A percentile compares a stretch with the other conserved stretches of the same genome.
Evolutionary conservation across 257 asterid genomes (phyloP).

Genomic region (Nicotiana otophora): DNA sequence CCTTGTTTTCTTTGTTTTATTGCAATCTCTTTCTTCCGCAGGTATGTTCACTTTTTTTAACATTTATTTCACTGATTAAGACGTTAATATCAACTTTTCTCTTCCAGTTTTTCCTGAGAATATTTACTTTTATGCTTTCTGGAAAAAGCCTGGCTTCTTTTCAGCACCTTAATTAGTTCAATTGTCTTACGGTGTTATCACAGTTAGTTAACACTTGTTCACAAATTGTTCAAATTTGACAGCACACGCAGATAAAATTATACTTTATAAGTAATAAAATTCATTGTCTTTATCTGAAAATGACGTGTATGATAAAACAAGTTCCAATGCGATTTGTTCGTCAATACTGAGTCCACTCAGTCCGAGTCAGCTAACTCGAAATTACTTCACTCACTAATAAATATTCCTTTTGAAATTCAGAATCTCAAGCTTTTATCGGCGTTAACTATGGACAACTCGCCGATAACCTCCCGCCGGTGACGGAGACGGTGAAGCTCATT

Average conservation of each 20-base stretch:
- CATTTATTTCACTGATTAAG: not conserved
- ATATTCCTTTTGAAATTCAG: conserved; percentile 23
- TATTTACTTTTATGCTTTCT: not conserved
- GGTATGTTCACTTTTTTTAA: conserved; percentile 7
- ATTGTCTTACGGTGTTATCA: not conserved
- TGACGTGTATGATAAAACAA: not conserved
- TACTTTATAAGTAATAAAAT: not conserved
- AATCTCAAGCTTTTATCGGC: conserved; percentile 75
- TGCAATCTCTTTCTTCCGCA: conserved; percentile 12
- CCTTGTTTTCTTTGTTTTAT: conserved; percentile 2
- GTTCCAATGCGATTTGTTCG: not conserved
- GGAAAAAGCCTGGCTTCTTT: not conserved
- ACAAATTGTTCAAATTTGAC: not conserved
- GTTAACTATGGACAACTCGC: conserved; percentile 85
- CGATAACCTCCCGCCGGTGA: conserved; percentile 87
- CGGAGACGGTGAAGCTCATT: conserved; percentile 71
- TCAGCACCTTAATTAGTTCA: not conserved
- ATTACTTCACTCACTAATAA: not conserved
- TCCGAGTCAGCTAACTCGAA: not conserved
- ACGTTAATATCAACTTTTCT: not conserved
- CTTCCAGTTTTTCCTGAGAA: not conserved
- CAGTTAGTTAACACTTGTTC: not conserved
- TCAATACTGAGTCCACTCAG: not conserved
- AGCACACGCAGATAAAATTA: not conserved
- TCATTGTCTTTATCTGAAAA: not conserved